Evolutionary conservation across 73 alveolate genomes (phyloP), one percentile per base, ranked within the genome.

Genomic region (Effrenium voratum): DNA sequence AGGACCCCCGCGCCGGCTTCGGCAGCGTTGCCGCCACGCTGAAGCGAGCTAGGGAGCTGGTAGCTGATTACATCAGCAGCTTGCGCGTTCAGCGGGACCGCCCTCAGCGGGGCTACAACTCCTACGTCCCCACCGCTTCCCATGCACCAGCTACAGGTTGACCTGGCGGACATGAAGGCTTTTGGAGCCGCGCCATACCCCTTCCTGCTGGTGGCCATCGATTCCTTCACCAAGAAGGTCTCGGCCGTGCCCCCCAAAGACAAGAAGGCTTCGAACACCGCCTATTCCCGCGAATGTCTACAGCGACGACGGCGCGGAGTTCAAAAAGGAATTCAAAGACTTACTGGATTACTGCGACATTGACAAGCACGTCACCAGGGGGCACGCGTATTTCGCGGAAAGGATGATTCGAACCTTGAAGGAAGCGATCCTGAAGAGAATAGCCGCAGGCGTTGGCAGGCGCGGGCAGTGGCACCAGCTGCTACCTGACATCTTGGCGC

Each of bases 31-130:
- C 80, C 12, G 80, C 30, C 46, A 68, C 80, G 43, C 80, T 68
- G 46, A 8, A 45, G 5, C 80, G 34, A 22, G 80, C 80, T 68
- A 6, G 80, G 5, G 32, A 5, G 13, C 13, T n/a, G n/a, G n/a
- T n/a, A n/a, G n/a, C n/a, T n/a, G n/a, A n/a, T n/a, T n/a, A n/a
- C n/a, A n/a, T n/a, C n/a, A n/a, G n/a, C n/a, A n/a, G n/a, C n/a
- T n/a, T n/a, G n/a, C n/a, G n/a, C n/a, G n/a, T n/a, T n/a, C n/a
- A n/a, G n/a, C n/a, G n/a, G 82, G 82, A 70, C 47, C n/a, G 82
- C 32, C 82, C 82, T n/a, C 82, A 70, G 47, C 45, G 82, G 24
- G 82, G 82, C 32, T 70, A 70, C 82, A 70, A 70, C 47, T 15
- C 34, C 50, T 70, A 15, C 47, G 82, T 70, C 24, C 82, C 82